Evolutionary conservation across 164 flowering plant genomes (phyloP), one percentile per base, ranked within the genome.

Genomic region (Chimonanthus praecox): DNA sequence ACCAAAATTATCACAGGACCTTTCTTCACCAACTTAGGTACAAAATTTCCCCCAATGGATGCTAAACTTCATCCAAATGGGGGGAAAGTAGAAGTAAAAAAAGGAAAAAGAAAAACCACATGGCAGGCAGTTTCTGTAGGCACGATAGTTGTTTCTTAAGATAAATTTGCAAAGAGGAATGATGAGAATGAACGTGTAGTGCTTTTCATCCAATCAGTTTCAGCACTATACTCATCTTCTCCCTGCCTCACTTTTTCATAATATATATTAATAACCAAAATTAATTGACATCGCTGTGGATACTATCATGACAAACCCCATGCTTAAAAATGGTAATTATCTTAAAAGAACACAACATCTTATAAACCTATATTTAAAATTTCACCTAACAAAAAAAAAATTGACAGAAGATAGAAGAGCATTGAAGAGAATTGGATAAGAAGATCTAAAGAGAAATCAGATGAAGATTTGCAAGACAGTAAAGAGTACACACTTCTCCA

Each of bases 401-500:
- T 9, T 54, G 60, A 54, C 16, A 10, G 5, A 13, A 54, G 60
- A n/a, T 13, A n/a, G 16, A 15, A n/a, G 60, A 11, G 11, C 16
- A 54, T 54, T n/a, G 16, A 10, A 54, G 16, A 54, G 16, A 54
- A 54, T 33, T 33, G 33, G 60, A 54, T 13, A 13, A 11, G 60
- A n/a, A 54, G 11, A 54, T 54, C 16, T 54, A 54, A 54, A 54
- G 16, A 54, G 60, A 11, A 54, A 54, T 54, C 60, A 54, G 60
- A 54, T n/a, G 11, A 54, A n/a, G 16, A 54, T 7, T 54, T 54
- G 11, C 11, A 54, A 54, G 60, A 54, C 60, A 54, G 5, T 5
- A 20, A 70, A 65, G 10, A 69, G 69, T 47, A 47, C 80, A 61
- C 83, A 90, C 94, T 82, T 90, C 94, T 71, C 90, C 92, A 65